Conservation (phyloP, 352 stramenopile species). For the Globisporangium acanthophoron region DNA sequence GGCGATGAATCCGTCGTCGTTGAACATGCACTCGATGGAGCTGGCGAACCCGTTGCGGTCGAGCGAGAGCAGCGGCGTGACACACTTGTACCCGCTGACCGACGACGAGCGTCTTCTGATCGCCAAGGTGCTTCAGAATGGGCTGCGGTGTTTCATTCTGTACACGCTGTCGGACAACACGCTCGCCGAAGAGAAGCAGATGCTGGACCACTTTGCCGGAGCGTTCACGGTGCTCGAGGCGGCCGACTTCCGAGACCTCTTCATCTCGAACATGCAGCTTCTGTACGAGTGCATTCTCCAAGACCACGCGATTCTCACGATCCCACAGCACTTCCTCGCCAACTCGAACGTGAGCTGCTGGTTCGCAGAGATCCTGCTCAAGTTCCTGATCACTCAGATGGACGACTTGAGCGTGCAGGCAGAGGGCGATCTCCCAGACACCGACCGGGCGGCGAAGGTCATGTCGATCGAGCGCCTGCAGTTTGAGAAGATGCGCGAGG, state of each 20-base stretch:
- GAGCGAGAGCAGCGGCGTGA: slow-evolving; percentile 9
- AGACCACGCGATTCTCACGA: slow-evolving; percentile 90
- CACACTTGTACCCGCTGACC: slow-evolving; percentile 84
- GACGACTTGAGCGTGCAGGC: slow-evolving; percentile 85
- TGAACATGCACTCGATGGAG: slow-evolving; percentile 14
- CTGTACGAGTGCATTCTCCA: slow-evolving; percentile 92
- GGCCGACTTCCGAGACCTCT: slow-evolving; percentile 90
- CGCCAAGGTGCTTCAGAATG: slow-evolving; percentile 91
- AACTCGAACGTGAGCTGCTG: slow-evolving; percentile 91
- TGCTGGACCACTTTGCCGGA: slow-evolving; percentile 95
- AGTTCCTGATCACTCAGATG: slow-evolving; percentile 94
- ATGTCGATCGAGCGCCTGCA: slow-evolving; percentile 61
- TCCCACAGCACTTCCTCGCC: slow-evolving; percentile 94
- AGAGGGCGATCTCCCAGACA: slow-evolving; percentile 73
- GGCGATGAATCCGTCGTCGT: slow-evolving; percentile 11
- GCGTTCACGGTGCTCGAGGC: slow-evolving; percentile 96
- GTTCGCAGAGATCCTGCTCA: slow-evolving; percentile 93
- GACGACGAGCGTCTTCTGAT: slow-evolving; percentile 92
- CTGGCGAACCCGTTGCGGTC: slow-evolving; percentile 7
- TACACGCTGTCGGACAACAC: slow-evolving; percentile 90
- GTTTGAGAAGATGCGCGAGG: slow-evolving; percentile 77
- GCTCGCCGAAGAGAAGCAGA: slow-evolving; percentile 90
- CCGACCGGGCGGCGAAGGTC: slow-evolving; percentile 69
- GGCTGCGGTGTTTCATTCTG: slow-evolving; percentile 90
- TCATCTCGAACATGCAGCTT: slow-evolving; percentile 86